Base-by-base conservation (phyloP, 1,139 yeast species). In the Dujonia santamariae region DNA sequence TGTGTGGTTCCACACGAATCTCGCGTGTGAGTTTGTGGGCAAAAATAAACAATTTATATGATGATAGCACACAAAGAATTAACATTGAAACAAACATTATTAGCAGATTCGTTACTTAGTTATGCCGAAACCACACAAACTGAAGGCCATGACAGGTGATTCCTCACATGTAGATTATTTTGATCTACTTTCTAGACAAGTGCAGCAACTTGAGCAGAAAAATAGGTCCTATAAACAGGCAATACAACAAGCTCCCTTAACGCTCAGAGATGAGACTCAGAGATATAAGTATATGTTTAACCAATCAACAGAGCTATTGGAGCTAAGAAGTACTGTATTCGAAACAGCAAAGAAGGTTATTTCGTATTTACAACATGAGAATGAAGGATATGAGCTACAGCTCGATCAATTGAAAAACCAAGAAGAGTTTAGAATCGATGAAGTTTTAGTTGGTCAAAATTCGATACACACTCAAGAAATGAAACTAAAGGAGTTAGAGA, bases 321-420 rank as follows among this genome's bases (percentile, higher is more conserved):
- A 25, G 12, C 25, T 25, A 4, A 18, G 30, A 4, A 21, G 14
- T 9, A 15, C 12, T 7, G 18, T 28, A 11, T 21, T 33, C 17
- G 19, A 26, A 11, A 24, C 13, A 5, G 35, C 32, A 14, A 33
- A 29, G 26, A 13, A 16, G 16, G 15, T 33, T 4, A 19, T 33
- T 7, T 11, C 17, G 5, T 9, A 6, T 4, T 17, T 20, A 4
- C 26, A 29, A n/a, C 18, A 17, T 4, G 25, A 21, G 7, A n/a
- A 16, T n/a, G 32, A 29, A 8, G 27, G 29, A 18, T 20, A 24
- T 17, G 33, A 32, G 16, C 24, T 36, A 3, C 19, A 14, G 7
- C 19, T 18, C 7, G 20, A 18, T 9, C 27, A 31, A 4, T 16
- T 20, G 22, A 19, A 14, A 4, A 15, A 14, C 13, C 27, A n/a